Base-by-base conservation (phyloP, 306 rosid genomes). In the Clitoria ternatea region DNA sequence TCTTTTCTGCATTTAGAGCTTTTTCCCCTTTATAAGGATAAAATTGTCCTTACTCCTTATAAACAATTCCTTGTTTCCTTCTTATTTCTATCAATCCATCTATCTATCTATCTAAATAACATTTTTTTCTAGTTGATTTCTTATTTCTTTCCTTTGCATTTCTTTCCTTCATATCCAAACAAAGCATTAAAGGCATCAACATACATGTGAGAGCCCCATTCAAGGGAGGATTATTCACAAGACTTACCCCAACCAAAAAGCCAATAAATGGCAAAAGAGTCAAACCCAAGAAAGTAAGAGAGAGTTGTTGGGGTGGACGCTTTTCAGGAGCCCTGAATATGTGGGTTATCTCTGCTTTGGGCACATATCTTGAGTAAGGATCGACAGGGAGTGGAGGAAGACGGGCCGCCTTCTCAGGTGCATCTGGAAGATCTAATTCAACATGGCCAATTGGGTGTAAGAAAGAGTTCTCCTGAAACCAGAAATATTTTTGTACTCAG, bases 401-500 rank as follows among this genome's bases (percentile, higher is more conserved):
- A 60, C 88, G 92, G 23, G 89, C 70, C 32, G 96, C 90, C 78
- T 87, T 95, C 81, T 89, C 97, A 61, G 96, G 97, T 77, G 96
- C 93, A 73, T 87, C 97, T 2, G 99, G 99, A 75, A 95, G 92
- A 86, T 95, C 99, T 78, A 95, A 79, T 64, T 91, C 96, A 2
- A 95, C 70, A 26, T 80, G 83, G 81, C 99, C 97, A 35, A 95
- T 76, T 40, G 63, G 82, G 77, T 59, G 74, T 4, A 90, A 77
- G 88, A 95, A 87, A 65, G 99, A 95, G 85, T 95, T 95, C 78
- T 95, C 99, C 99, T 95, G 91, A 68, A 70, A 78, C 14, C 42
- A 57, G 37, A 75, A 74, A 70, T 42, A 23, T 59, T 29, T 61
- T 45, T 76, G 45, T 26, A 5, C 61, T 83, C 69, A 70, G 72